Conservation (phyloP, 768 basidiomycete species). For the Cystofilobasidium macerans region DNA sequence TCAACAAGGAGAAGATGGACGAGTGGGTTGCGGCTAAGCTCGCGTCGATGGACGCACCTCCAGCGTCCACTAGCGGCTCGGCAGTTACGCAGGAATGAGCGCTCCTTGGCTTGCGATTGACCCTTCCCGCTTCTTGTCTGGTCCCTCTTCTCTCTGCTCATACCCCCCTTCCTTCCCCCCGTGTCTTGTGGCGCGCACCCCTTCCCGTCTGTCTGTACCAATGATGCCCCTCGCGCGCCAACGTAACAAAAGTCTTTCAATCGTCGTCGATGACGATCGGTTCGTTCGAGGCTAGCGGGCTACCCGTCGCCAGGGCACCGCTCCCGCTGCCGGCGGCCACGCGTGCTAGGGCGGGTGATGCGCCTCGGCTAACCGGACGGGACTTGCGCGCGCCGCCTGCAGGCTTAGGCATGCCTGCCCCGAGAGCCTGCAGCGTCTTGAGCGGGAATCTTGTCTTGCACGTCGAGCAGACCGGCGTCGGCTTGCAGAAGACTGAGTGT, state of each 20-base stretch:
- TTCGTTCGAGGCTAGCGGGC: neutral
- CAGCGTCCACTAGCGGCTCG: neutral
- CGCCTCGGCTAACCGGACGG: neutral
- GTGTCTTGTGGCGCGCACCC: too few species aligned
- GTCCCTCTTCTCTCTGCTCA: too few species aligned
- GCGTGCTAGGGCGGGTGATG: neutral
- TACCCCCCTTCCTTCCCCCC: too few species aligned
- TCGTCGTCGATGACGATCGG: conserved; percentile 7
- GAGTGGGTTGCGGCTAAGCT: conserved; percentile 17
- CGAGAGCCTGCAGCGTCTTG: conserved; percentile 20
- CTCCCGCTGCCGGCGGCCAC: neutral
- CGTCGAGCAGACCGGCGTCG: conserved; percentile 30
- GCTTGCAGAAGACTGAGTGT: conserved; percentile 31
- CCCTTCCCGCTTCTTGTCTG: neutral
- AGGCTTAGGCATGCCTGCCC: conserved; percentile 33
- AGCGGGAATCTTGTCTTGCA: conserved; percentile 31
- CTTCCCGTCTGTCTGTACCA: too few species aligned
- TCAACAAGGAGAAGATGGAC: conserved; percentile 12
- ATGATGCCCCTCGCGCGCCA: too few species aligned
- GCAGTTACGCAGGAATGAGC: neutral
- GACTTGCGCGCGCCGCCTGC: conserved; percentile 50
- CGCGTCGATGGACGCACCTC: neutral
- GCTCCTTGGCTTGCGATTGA: neutral
- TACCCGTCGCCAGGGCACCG: neutral
- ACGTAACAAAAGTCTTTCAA: neutral